Base-by-base conservation (phyloP, 2,329 filamentous ascomycete species). In the Scedosporium boydii region DNA sequence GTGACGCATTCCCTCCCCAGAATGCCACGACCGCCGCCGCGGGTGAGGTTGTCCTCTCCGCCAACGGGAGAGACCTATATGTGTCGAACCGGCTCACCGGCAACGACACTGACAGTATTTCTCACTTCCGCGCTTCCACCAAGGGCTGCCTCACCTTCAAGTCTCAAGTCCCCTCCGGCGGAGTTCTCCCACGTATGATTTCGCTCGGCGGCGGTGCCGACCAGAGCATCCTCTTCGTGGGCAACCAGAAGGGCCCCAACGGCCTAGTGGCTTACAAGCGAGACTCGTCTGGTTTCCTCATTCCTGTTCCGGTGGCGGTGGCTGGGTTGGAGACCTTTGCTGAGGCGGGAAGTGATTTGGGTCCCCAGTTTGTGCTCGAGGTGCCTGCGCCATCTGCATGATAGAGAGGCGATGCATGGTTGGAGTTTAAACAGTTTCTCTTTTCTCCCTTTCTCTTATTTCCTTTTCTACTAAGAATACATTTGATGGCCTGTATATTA, bases 11-110 rank as follows among this genome's bases (percentile, higher is more conserved):
- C 63, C 70, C 70, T 3, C 73, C 76, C 4, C 70, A 70, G 63
- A 75, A 76, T 63, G 61, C 71, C 44, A 70, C 67, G 29, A 68
- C 68, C 1, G 61, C 55, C 27, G 77, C 79, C 6, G 80, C 77
- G 1, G 80, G 78, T 55, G 80, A 78, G 69, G 68, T 83, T 46
- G 69, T 74, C 63, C 68, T 82, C 41, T 70, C 75, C 7, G 67
- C 68, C 27, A 76, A 78, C 70, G 73, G 72, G 68, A 69, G 69
- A 65, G 72, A 81, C 70, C 66, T 82, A 18, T 82, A 82, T 70
- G 74, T 82, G 60, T 79, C 79, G 44, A 83, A 83, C 74, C 78
- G 81, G 3, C 65, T 81, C 27, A 77, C 74, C 1, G 79, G 77
- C 61, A 74, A 75, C 42, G 66, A 65, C 3, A 76, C 75, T 7